A percentile compares a stretch with the other conserved stretches of the same genome.
Evolutionary conservation across 129 eudicot genomes (phyloP).

Genomic region (Arctium lappa): DNA sequence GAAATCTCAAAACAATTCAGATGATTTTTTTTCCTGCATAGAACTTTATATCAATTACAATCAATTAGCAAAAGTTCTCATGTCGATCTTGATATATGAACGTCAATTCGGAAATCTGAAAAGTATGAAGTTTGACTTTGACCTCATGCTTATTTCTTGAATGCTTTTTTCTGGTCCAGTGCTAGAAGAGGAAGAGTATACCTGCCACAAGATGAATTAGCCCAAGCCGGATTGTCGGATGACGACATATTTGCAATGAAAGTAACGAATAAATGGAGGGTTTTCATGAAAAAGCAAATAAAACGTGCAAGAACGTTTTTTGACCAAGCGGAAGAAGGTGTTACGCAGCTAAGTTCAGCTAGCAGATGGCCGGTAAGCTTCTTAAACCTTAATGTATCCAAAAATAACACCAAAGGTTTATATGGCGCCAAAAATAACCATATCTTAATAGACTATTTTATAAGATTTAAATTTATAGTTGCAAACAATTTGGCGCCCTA

Average conservation of each 20-base stretch:
- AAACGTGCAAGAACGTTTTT: constrained; percentile 90
- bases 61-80: neutral
- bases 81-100: neutral
- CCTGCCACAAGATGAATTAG: constrained; percentile 93
- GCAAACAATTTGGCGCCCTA: neutral
- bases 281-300: constrained; percentile 91
- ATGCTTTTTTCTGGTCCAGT: constrained; percentile 34
- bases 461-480: neutral
- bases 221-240: constrained; percentile 83
- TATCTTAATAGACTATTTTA: too few species aligned
- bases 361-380: constrained; percentile 98
- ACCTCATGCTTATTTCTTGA: neutral
- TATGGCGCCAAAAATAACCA: neutral
- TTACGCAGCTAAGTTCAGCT: constrained; percentile 79
- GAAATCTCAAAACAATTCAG: neutral
- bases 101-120: neutral
- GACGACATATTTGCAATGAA: constrained; percentile 88
- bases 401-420: neutral
- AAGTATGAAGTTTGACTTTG: constrained; percentile 16
- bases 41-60: neutral
- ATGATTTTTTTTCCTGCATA: neutral
- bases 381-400: neutral
- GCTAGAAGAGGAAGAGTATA: constrained; percentile 93
- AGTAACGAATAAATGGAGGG: constrained; percentile 95
- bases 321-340: constrained; percentile 91